Conservation (phyloP, 2,329 filamentous ascomycete genomes). For the Daldinia sp. region DNA sequence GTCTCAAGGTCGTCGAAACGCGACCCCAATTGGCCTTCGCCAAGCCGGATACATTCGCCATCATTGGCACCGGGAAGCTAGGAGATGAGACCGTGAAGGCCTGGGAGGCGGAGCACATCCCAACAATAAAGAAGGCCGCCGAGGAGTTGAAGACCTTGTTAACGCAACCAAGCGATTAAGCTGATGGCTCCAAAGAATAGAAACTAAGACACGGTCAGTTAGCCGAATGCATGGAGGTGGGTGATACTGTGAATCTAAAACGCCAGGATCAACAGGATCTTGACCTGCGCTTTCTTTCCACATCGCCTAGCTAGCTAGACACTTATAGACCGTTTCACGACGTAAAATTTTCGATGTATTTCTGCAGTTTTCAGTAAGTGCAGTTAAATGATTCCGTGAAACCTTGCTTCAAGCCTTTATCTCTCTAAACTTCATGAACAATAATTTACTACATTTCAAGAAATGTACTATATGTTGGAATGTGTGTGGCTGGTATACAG, state of each 20-base stretch:
- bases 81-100: constrained; percentile 35
- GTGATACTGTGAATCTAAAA: background rate
- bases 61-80: constrained; percentile 39
- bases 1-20: constrained; percentile 45
- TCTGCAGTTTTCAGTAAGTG: no score
- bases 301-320: background rate
- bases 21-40: constrained; percentile 46
- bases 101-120: constrained; percentile 35
- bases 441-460: no score
- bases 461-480: no score
- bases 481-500: no score
- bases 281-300: background rate
- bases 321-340: background rate
- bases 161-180: constrained; percentile 1
- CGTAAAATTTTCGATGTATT: background rate
- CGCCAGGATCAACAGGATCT: background rate
- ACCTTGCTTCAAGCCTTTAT: no score
- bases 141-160: constrained; percentile 42
- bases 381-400: no score
- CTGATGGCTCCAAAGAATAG: background rate
- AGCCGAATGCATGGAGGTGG: background rate
- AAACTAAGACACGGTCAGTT: background rate
- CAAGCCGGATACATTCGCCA: constrained; percentile 34
- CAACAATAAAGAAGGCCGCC: constrained; percentile 37
- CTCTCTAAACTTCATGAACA: no score